Conservation (phyloP, 352 stramenopile genomes). For the Phytopythium chamaehyphon region DNA sequence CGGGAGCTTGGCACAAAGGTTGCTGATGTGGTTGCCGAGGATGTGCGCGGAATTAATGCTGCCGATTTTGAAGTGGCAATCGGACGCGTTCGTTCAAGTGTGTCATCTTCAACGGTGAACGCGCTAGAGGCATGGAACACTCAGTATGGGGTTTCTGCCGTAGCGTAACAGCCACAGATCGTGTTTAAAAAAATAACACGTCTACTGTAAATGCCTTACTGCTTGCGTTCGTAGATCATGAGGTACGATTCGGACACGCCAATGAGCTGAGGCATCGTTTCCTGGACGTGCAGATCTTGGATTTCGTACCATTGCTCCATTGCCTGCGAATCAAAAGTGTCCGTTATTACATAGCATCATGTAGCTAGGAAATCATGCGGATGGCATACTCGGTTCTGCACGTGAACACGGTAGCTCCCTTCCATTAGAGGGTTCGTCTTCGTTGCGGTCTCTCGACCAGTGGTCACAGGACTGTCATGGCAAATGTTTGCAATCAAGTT, state of each 20-base stretch:
- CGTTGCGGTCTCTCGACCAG: conserved; percentile 83
- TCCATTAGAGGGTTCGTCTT: conserved; percentile 94
- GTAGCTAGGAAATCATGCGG: background rate
- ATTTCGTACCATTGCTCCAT: conserved; percentile 98
- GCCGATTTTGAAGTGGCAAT: conserved; percentile 58
- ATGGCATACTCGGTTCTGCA: conserved; percentile 86
- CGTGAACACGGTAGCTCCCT: conserved; percentile 95
- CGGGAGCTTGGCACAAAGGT: conserved; percentile 67
- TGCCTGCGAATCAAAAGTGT: conserved; percentile 36
- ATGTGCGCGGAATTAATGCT: conserved; percentile 55
- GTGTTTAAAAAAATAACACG: background rate
- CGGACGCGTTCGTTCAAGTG: conserved; percentile 61
- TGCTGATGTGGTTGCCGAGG: conserved; percentile 47
- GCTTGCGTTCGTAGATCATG: conserved; percentile 87
- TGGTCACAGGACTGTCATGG: conserved; percentile 93
- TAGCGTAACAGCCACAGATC: conserved; percentile 4
- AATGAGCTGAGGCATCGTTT: conserved; percentile 98
- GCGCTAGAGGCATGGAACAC: conserved; percentile 63
- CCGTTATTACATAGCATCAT: background rate
- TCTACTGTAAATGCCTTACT: conserved; percentile 17
- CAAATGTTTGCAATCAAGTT: conserved; percentile 98
- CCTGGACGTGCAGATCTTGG: conserved; percentile 96
- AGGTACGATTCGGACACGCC: conserved; percentile 94
- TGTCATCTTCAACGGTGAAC: conserved; percentile 53
- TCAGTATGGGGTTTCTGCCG: conserved; percentile 61